These are phyloP conservation scores for Wallacemonas collosoma DNA, from an alignment of 208 protist species.

Conservation along the genomic window DNA sequence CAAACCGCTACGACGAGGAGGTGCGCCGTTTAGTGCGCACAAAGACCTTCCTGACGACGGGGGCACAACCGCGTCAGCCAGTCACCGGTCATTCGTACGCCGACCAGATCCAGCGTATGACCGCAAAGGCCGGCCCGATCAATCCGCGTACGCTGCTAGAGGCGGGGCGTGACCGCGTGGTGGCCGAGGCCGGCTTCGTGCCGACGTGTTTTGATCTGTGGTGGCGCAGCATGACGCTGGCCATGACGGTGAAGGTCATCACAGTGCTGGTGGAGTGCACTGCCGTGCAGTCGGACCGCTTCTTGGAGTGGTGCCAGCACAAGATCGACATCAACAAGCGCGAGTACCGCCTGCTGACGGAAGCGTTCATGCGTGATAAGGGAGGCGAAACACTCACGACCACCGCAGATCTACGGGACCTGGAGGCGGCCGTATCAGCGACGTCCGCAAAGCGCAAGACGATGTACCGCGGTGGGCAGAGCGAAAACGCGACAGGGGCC, in stretches of 20 bases:
- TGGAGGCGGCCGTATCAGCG: not conserved
- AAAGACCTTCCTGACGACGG: constrained; percentile 61
- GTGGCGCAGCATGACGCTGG: constrained; percentile 85
- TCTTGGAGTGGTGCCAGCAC: constrained; percentile 41
- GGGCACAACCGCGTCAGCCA: constrained; percentile 23
- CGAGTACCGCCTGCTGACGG: constrained; percentile 32
- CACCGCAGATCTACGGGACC: not conserved
- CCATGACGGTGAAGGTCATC: constrained; percentile 76
- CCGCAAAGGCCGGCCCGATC: constrained; percentile 29
- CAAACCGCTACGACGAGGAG: constrained; percentile 29
- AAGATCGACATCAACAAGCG: constrained; percentile 34
- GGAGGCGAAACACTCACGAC: constrained; percentile 24
- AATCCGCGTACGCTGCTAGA: constrained; percentile 50
- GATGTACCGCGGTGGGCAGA: not conserved
- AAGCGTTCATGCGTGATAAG: constrained; percentile 34
- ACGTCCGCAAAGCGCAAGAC: constrained; percentile 2
- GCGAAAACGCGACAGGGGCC: not conserved
- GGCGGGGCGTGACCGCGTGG: constrained; percentile 41
- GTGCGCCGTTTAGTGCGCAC: constrained; percentile 47
- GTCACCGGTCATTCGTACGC: constrained; percentile 22
- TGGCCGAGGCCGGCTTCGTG: constrained; percentile 33
- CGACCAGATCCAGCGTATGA: constrained; percentile 30
- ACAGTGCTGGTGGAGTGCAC: constrained; percentile 79
- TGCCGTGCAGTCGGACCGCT: constrained; percentile 33
- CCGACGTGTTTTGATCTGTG: constrained; percentile 87